Conservation (phyloP, 805 yeast species). For the Yarrowia sp. region DNA sequence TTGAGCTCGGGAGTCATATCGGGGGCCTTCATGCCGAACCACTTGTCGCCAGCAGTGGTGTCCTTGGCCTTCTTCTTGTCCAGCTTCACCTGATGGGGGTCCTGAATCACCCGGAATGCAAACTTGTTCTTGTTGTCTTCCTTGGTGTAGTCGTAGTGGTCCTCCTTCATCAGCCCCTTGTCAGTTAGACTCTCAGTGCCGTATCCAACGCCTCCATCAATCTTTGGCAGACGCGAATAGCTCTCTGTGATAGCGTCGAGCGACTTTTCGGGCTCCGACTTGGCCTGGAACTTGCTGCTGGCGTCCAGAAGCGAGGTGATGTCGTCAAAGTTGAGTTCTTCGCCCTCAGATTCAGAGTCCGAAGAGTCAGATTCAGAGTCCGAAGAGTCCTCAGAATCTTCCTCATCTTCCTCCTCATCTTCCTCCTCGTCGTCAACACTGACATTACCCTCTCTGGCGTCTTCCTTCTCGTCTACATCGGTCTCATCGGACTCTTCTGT, state of each 20-base stretch:
- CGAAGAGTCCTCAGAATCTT: not conserved
- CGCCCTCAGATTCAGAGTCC: not conserved
- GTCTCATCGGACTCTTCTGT: constrained; percentile 7
- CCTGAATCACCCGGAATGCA: constrained; percentile 45
- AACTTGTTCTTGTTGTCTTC: constrained; percentile 36
- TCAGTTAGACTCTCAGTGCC: constrained; percentile 6
- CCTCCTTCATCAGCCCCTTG: constrained; percentile 23
- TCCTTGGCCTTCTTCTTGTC: constrained; percentile 46
- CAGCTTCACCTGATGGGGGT: constrained; percentile 48
- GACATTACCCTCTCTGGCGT: not conserved
- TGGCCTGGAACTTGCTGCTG: constrained; percentile 5
- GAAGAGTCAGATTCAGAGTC: not conserved
- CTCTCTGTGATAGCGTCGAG: constrained; percentile 18
- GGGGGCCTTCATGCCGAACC: constrained; percentile 83
- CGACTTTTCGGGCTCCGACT: not conserved
- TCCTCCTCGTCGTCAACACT: not conserved
- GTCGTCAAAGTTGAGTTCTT: not conserved
- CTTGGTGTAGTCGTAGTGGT: constrained; percentile 33
- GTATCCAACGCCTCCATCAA: not conserved
- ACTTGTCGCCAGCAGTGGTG: constrained; percentile 61
- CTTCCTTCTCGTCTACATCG: not conserved
- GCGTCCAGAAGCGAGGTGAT: constrained; percentile 15
- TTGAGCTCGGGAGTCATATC: constrained; percentile 75
- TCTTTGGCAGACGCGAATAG: constrained; percentile 17
- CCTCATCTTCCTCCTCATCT: not conserved